Conservation (phyloP, 2,329 filamentous ascomycete genomes). For the Leptographium flavum region DNA sequence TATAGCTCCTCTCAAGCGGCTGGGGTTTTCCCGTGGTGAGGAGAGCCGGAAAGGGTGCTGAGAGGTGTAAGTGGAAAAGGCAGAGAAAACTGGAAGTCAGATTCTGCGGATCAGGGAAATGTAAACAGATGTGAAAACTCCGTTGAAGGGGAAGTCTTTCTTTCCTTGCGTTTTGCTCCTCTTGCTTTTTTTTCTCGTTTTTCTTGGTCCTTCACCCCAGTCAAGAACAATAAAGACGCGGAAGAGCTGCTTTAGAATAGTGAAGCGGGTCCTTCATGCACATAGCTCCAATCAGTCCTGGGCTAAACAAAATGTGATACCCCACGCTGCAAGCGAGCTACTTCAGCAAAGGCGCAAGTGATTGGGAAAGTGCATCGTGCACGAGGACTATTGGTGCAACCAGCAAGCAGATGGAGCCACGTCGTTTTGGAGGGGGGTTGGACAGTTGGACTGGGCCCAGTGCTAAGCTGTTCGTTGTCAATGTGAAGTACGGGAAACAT, state of each 20-base stretch:
- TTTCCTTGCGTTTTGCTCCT: neutral
- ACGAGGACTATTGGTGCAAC: slow-evolving; percentile 18
- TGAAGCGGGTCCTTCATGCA: slow-evolving; percentile 8
- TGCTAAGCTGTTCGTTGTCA: neutral
- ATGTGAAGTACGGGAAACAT: neutral
- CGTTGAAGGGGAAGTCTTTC: neutral
- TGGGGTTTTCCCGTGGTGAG: neutral
- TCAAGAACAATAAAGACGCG: neutral
- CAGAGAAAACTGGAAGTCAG: neutral
- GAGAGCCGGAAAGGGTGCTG: neutral
- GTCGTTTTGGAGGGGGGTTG: slow-evolving; percentile 14
- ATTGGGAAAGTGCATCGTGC: slow-evolving; percentile 18
- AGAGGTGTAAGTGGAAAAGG: slow-evolving; percentile 1
- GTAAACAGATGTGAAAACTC: neutral
- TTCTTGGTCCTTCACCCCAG: neutral
- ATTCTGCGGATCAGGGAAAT: neutral
- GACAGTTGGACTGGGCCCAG: neutral
- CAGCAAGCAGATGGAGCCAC: slow-evolving; percentile 23
- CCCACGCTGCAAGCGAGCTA: slow-evolving; percentile 15
- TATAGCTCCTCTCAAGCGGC: neutral
- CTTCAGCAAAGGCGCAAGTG: slow-evolving; percentile 18
- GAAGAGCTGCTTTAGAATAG: neutral
- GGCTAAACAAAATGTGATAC: slow-evolving; percentile 7
- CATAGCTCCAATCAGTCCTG: slow-evolving; percentile 7
- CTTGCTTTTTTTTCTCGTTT: neutral